Evolutionary conservation across 1,284 basidiomycete genomes (phyloP), one percentile per base, ranked within the genome.

Genomic region (Microbotryum saponariae): DNA sequence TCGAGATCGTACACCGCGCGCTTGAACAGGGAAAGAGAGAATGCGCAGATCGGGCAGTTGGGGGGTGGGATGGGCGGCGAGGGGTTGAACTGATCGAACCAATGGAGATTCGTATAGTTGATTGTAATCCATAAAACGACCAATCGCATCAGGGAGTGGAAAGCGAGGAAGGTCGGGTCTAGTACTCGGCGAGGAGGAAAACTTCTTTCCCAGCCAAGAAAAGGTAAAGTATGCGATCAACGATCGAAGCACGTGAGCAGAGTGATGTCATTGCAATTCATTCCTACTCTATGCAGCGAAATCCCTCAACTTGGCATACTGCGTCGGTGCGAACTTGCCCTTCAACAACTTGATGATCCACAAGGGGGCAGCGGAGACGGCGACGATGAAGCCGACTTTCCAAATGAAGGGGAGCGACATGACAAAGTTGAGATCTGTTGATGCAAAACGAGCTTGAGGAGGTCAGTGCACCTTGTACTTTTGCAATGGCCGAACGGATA

Each of bases 311-410:
- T 99, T 98, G 76, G 89, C 91, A 71, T 93, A 97, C 56, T 88
- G 89, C 44, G 94, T 92, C 44, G 96, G 96, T 27, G 91, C 88
- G 65, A 97, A 80, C 73, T 88, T 82, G 76, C 85, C 85, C 71
- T 87, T 84, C 62, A 97, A 84, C 62, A 88, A 77, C 77, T 96
- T 96, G 79, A 94, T 86, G 66, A 96, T 81, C 73, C 88, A 97
- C 51, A 98, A 78, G 1, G 96, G 96, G 64, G 97, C 80, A 31
- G 90, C 87, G 71, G 91, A 76, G 73, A 98, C 84, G 4, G 88
- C 91, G 2, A 97, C 91, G 68, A 98, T 97, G 55, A 97, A 84
- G 0, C 87, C 87, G 5, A 94, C 90, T 76, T 97, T 98, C 90
- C 89, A 93, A n/a, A 84, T 82, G 75, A 97, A 99, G 23, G 85